Percentiles rank a stretch among this genome's conserved stretches.
Conservation (phyloP, 345 rosid species). For the Conringia planisiliqua region DNA sequence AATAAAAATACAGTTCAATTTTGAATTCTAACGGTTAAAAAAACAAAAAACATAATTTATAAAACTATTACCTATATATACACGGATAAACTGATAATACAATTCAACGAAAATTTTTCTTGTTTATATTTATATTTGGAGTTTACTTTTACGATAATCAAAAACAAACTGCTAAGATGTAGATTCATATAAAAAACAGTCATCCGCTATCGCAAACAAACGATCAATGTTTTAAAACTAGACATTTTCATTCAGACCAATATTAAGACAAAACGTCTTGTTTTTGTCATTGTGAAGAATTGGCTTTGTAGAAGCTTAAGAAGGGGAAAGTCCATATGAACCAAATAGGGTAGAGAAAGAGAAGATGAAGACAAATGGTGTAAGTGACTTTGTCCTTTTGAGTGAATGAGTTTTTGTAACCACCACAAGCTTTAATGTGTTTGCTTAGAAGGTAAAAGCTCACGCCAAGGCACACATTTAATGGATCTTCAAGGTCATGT, state of each 20-base stretch:
- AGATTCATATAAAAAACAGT: no score
- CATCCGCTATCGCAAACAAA: no score
- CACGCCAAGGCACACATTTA: constrained; percentile 39
- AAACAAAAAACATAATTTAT: no score
- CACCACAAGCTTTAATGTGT: constrained; percentile 75
- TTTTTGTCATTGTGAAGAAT: not conserved
- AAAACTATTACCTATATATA: no score
- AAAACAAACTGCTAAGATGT: not conserved
- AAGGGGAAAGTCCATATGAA: not conserved
- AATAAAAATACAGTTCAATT: no score
- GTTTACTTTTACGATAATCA: no score
- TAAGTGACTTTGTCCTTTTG: not conserved
- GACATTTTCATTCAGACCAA: not conserved
- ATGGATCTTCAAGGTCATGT: constrained; percentile 13
- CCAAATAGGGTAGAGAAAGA: not conserved
- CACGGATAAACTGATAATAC: no score
- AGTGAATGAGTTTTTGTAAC: constrained; percentile 71
- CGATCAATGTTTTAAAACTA: not conserved
- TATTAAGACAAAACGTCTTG: not conserved
- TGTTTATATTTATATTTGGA: no score
- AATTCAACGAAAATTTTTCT: no score
- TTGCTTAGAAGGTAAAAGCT: constrained; percentile 57
- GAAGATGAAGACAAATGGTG: constrained; percentile 50
- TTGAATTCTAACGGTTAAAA: no score
- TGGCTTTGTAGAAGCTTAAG: not conserved